A percentile compares a stretch with the other conserved stretches of the same genome.
phyloP scores from a whole-genome alignment of 2,329 filamentous ascomycete genomes.

The Aureobasidium sp. region DNA sequence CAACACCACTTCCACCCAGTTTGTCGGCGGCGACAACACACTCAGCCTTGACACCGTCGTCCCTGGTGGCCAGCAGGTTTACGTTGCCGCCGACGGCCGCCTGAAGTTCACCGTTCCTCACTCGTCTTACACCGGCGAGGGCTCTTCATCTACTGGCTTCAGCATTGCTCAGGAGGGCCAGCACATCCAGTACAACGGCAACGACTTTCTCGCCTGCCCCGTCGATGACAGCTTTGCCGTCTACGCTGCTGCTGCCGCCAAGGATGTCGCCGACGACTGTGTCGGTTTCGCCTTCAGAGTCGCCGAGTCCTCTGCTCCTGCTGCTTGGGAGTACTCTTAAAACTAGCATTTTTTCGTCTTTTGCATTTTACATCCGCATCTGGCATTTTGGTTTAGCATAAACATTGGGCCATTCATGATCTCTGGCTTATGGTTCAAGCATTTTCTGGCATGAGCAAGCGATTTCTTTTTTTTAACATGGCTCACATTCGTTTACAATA shows the following conservation, averaged over 20 bases:
- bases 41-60: constrained; percentile 15
- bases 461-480: too few species aligned
- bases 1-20: constrained; percentile 17
- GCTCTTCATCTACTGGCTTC: constrained; percentile 12
- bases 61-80: constrained; percentile 19
- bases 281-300: constrained; percentile 17
- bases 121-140: constrained; percentile 8
- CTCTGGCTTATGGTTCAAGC: too few species aligned
- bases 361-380: too few species aligned
- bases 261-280: constrained; percentile 1
- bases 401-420: too few species aligned
- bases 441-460: too few species aligned
- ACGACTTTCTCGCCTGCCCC: constrained; percentile 17
- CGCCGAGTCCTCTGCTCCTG: constrained; percentile 22
- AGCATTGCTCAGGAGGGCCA: constrained; percentile 13
- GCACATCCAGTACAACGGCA: constrained; percentile 16
- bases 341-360: too few species aligned
- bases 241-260: constrained; percentile 11
- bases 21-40: constrained; percentile 19
- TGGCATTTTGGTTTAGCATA: too few species aligned
- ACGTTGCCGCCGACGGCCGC: constrained; percentile 14
- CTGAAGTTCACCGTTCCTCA: constrained; percentile 16
- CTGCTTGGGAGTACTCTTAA: constrained; percentile 15
- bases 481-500: too few species aligned
- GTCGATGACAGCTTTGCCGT: constrained; percentile 7